Evolutionary conservation across 345 rosid genomes (phyloP), one percentile per base, ranked within the genome.

Genomic region (Erodium maritimum): DNA sequence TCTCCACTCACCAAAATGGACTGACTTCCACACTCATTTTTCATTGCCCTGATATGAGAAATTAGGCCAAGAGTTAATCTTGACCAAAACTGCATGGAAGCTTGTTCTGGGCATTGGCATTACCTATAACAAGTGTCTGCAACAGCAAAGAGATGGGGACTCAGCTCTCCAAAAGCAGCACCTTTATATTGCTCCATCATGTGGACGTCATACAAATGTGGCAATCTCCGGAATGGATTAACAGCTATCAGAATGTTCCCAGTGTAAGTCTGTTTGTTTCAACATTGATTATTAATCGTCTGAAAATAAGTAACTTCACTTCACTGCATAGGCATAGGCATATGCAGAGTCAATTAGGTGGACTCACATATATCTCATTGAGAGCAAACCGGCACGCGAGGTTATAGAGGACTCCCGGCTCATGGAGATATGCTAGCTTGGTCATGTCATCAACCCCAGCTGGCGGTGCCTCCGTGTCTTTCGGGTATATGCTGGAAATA

Each of bases 401-500:
- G 74, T 90, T 90, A 77, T 79, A 79, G 69, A 90, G 68, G 67
- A 90, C 97, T 71, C 97, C 97, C 45, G 97, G 97, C 75, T 90
- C 97, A 21, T 90, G 97, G 71, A 90, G 67, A 69, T 90, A 90
- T 14, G 97, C 87, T 11, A 90, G 82, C 78, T 87, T 90, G 63
- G 95, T 87, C 97, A 90, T 90, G 77, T 87, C 97, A 85, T 90
- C 97, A 64, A 90, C 95, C 51, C 97, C 97, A 45, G 91, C 97
- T 19, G 93, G 75, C 14, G 95, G 91, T 65, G 95, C 96, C 78
- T 91, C 97, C 69, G 78, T 70, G 67, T 91, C 97, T 52, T 88
- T 91, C 11, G 97, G 97, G 60, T 82, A 88, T 66, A 85, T 58
- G 86, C 82, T 23, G 14, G 48, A 42, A 3, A 42, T 9, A 42